Evolutionary conservation across 1,284 basidiomycete genomes (phyloP), one percentile per base, ranked within the genome.

Genomic region (Rhodotorula sp.): DNA sequence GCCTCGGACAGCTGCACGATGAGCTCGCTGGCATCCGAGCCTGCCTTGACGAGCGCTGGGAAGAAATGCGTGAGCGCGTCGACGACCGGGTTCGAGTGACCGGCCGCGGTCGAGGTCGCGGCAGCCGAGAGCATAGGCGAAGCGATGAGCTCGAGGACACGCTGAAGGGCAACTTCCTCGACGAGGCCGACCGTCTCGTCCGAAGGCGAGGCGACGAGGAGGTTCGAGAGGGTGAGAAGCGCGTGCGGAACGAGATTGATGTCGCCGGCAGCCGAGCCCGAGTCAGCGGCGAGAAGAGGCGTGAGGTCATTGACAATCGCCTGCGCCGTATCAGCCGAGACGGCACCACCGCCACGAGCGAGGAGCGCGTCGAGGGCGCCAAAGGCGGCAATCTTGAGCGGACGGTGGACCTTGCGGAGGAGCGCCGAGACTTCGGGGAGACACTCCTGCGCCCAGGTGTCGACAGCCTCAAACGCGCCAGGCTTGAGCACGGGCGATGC

Each of bases 11-110:
- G 37, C 34, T 58, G 34, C n/a, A 47, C 50, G 31, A 77, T 55
- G 3, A 76, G 30, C 1, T 51, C 34, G 0, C 46, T 2, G 1
- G 74, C 46, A 3, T 91, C 86, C 71, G 85, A 83, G 74, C 95
- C 91, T 1, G 91, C 90, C 67, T 85, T 83, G n/a, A 94, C 90
- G 40, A 94, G 86, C 0, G 88, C 85, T 1, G 83, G 84, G 78
- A 92, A 91, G 85, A 98, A 97, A 18, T 83, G 82, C 57, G 91
- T 84, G 13, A 96, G 82, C 0, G 90, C 86, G 53, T 97, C 92
- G 31, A 95, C 86, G 5, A 89, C 85, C 5, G 85, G 80, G 50
- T 88, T 87, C 59, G 91, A 85, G 26, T 50, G 55, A 6, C 37
- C 55, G 37, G 24, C 44, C 55, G 55, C 55, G 24, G 44, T 40